Evolutionary conservation across 768 basidiomycete genomes (phyloP).

Genomic region (Suillus plorans): DNA sequence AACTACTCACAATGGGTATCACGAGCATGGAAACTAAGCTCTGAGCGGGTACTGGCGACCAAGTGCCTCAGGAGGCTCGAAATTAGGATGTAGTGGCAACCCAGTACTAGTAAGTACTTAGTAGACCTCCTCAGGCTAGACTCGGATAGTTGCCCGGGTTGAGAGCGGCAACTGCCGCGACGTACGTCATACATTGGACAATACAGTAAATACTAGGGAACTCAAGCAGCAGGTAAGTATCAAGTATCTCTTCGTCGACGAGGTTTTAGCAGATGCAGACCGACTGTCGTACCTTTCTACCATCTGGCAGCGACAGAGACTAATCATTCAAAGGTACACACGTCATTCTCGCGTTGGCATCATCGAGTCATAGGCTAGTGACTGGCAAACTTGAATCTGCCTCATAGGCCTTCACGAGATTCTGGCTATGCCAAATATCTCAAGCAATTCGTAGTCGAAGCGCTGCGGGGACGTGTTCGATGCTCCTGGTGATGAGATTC

Average conservation of each 20-base stretch:
- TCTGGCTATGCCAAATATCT: background rate
- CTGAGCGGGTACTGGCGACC: background rate
- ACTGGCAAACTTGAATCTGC: background rate
- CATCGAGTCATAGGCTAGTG: background rate
- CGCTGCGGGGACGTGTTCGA: conserved; percentile 22
- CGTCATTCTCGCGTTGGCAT: background rate
- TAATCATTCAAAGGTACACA: background rate
- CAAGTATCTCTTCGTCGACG: background rate
- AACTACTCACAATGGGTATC: background rate
- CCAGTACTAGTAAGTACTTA: too few relatives aligned
- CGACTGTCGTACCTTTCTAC: background rate
- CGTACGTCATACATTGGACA: too few relatives aligned
- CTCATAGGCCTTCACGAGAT: background rate
- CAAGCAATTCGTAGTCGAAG: background rate
- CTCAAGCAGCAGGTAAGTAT: background rate
- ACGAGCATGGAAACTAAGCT: background rate
- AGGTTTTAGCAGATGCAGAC: background rate
- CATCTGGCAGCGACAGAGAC: background rate
- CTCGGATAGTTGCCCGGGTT: too few relatives aligned
- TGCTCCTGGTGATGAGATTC: conserved; percentile 23
- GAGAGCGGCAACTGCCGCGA: background rate
- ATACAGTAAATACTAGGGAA: too few relatives aligned
- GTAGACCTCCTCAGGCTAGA: too few relatives aligned
- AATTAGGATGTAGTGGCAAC: background rate
- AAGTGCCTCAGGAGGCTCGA: background rate